These are phyloP conservation scores for Ustilago vetiveriae DNA, from an alignment of 1,284 basidiomycete genomes.

Conservation along the genomic window DNA sequence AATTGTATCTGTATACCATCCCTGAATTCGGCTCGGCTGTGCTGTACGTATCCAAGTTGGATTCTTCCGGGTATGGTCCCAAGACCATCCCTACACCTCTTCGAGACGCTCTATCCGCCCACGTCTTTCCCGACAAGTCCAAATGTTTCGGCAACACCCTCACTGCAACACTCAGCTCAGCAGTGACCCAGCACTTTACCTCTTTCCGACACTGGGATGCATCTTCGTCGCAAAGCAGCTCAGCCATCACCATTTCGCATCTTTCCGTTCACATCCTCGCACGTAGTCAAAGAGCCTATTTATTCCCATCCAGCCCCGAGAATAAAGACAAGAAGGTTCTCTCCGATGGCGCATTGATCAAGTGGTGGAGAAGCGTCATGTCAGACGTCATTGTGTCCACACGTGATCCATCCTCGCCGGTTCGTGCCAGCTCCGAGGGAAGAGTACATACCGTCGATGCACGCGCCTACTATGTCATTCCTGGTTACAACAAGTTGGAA, in stretches of 20 bases:
- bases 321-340: conserved; percentile 77
- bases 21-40: conserved; percentile 77
- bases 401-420: conserved; percentile 3
- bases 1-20: conserved; percentile 81
- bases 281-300: conserved; percentile 86
- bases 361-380: conserved; percentile 81
- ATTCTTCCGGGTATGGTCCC: conserved; percentile 82
- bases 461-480: conserved; percentile 59
- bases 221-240: not conserved
- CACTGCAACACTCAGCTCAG: conserved; percentile 76
- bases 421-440: not conserved
- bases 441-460: conserved; percentile 28
- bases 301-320: conserved; percentile 90
- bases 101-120: conserved; percentile 6
- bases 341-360: conserved; percentile 81
- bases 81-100: conserved; percentile 13
- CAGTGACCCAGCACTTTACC: conserved; percentile 76
- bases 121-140: conserved; percentile 4
- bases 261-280: conserved; percentile 83
- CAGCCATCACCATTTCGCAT: conserved; percentile 33
- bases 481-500: conserved; percentile 56
- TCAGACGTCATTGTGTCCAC: conserved; percentile 40
- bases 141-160: conserved; percentile 29
- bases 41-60: conserved; percentile 92
- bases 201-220: conserved; percentile 70